These are phyloP conservation scores for Neurospora intermedia DNA, from an alignment of 495 filamentous ascomycete species.

Conservation along the genomic window DNA sequence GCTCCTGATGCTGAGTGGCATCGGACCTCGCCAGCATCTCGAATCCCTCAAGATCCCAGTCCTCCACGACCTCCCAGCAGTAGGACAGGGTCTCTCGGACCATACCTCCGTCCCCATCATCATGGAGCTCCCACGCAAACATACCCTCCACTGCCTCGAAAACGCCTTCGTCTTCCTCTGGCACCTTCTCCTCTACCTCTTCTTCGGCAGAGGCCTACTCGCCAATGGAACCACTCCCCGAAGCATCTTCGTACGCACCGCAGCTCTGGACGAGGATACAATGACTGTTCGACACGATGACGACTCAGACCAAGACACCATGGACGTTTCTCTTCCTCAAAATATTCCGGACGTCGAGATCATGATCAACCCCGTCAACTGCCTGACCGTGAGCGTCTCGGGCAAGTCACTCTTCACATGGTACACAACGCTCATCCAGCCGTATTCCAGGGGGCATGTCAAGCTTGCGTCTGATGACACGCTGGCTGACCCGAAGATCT, in stretches of 20 bases:
- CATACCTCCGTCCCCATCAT: constrained; percentile 15
- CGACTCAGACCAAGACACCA: not conserved
- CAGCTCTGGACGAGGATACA: constrained; percentile 11
- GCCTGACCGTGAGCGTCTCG: not conserved
- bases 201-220: constrained; percentile 14
- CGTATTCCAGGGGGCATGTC: constrained; percentile 25
- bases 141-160: constrained; percentile 14
- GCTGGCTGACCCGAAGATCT: constrained; percentile 14
- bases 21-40: constrained; percentile 26
- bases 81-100: constrained; percentile 15
- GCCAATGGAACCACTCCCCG: not conserved
- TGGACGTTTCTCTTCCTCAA: constrained; percentile 6
- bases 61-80: constrained; percentile 17
- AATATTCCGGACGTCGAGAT: constrained; percentile 20
- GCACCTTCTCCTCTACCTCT: constrained; percentile 13
- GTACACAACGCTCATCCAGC: constrained; percentile 21
- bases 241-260: constrained; percentile 12
- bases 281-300: constrained; percentile 1
- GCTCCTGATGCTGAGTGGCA: constrained; percentile 21
- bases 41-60: constrained; percentile 50
- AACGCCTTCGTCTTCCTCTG: constrained; percentile 6
- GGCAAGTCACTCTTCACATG: constrained; percentile 6
- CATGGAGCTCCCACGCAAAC: constrained; percentile 10
- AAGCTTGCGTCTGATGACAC: constrained; percentile 25
- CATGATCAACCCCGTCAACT: constrained; percentile 14